A percentile compares a stretch with the other conserved stretches of the same genome.
Evolutionary conservation across 306 rosid genomes (phyloP).

Genomic region (Trifolium subterraneum): DNA sequence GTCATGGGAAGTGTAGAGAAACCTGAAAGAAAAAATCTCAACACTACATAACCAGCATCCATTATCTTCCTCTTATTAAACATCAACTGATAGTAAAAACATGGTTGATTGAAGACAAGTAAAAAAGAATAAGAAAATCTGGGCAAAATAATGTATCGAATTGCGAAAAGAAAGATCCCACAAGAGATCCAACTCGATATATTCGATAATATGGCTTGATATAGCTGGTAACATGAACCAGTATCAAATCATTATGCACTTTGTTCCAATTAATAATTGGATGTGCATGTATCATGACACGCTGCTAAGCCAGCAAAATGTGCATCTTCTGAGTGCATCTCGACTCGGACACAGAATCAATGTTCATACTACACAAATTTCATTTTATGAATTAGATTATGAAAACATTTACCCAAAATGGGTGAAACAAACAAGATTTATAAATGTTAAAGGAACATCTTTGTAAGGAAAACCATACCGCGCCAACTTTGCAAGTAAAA

Average conservation of each 20-base stretch:
- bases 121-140: background rate
- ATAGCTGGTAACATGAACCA: conserved; percentile 45
- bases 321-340: background rate
- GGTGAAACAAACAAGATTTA: background rate
- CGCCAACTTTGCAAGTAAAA: no score
- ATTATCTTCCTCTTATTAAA: no score
- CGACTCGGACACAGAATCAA: background rate
- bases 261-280: background rate
- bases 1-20: background rate
- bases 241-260: conserved; percentile 32
- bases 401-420: background rate
- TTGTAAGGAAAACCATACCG: no score
- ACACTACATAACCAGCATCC: background rate
- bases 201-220: conserved; percentile 32
- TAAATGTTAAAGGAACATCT: background rate
- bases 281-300: conserved; percentile 33
- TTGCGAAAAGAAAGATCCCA: conserved; percentile 49
- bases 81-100: background rate
- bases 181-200: conserved; percentile 44
- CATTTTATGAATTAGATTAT: background rate
- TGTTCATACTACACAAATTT: background rate
- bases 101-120: background rate
- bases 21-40: background rate
- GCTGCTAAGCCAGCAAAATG: conserved; percentile 45
- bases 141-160: conserved; percentile 37